Percentiles rank a stretch among this genome's conserved stretches.
phyloP scores from a whole-genome alignment of 257 asterid species.

The Echium plantagineum region DNA sequence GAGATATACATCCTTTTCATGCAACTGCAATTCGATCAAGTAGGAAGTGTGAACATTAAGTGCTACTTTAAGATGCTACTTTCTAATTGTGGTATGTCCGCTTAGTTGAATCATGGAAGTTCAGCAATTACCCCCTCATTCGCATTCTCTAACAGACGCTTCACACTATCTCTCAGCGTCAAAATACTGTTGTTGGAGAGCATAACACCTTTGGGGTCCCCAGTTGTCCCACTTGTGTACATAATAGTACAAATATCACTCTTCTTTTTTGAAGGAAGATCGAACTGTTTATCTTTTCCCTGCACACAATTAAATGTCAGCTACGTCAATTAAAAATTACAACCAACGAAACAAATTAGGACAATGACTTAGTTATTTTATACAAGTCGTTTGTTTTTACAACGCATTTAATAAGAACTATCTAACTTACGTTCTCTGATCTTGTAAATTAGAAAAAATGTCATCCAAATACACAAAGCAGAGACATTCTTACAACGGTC shows the following conservation, averaged over 20 bases:
- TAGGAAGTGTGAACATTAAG: constrained; percentile 2
- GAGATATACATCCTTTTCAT: constrained; percentile 57
- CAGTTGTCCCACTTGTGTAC: constrained; percentile 99
- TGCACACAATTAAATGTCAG: constrained; percentile 18
- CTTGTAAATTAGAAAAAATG: too few relatives aligned
- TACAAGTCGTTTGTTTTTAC: too few relatives aligned
- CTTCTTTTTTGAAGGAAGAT: constrained; percentile 74
- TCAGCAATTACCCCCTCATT: constrained; percentile 49
- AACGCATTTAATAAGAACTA: too few relatives aligned
- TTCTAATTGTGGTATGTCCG: background rate
- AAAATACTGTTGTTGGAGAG: constrained; percentile 79
- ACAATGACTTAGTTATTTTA: too few relatives aligned
- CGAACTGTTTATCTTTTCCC: constrained; percentile 59
- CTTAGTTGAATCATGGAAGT: constrained; percentile 6
- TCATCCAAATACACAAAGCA: too few relatives aligned
- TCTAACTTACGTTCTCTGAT: too few relatives aligned
- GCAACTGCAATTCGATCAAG: constrained; percentile 41
- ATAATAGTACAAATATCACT: constrained; percentile 87
- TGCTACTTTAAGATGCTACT: background rate
- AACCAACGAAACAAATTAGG: background rate
- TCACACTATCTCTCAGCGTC: constrained; percentile 68
- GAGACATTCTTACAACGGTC: too few relatives aligned
- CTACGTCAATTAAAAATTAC: background rate
- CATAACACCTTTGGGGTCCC: constrained; percentile 98
- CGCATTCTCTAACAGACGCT: constrained; percentile 46